Percentiles rank a stretch among this genome's conserved stretches.
Evolutionary conservation across 2,329 filamentous ascomycete genomes (phyloP).

Genomic region (Talaromyces funiculosus): DNA sequence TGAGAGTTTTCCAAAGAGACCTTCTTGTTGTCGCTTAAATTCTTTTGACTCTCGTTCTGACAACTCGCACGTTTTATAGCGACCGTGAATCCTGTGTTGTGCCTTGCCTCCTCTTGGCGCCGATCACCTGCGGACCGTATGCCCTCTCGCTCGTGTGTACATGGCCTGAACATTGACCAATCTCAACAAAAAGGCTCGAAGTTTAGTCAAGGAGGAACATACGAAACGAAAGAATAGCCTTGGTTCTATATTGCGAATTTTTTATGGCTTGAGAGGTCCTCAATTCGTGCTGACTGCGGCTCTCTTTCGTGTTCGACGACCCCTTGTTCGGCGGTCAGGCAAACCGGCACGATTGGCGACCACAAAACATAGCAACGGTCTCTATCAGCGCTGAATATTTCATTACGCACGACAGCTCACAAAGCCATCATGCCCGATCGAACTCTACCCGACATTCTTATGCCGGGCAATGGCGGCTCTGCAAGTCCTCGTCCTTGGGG

Average conservation of each 20-base stretch:
- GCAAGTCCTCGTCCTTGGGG: constrained; percentile 27
- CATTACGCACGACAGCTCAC: neutral
- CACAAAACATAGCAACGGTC: neutral
- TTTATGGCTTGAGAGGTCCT: constrained; percentile 13
- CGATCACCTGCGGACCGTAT: constrained; percentile 13
- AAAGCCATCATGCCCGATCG: constrained; percentile 36
- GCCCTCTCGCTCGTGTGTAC: constrained; percentile 7
- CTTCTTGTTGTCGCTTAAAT: neutral
- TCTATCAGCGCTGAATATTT: too few relatives aligned
- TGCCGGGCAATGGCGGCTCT: constrained; percentile 37
- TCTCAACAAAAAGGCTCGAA: neutral
- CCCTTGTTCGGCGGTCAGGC: constrained; percentile 14
- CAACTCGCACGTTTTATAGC: neutral
- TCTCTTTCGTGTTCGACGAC: constrained; percentile 5
- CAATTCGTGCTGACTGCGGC: constrained; percentile 5
- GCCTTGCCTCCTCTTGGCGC: constrained; percentile 13
- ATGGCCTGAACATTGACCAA: constrained; percentile 10
- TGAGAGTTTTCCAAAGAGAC: neutral
- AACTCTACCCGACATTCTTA: constrained; percentile 38
- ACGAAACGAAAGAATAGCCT: neutral
- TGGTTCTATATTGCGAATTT: neutral
- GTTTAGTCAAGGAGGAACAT: neutral
- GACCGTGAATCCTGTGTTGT: constrained; percentile 8
- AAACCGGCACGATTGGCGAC: constrained; percentile 1
- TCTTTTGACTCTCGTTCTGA: neutral